Base-by-base conservation (phyloP, 148 eudicot genomes). In the Persicaria maculosa region DNA sequence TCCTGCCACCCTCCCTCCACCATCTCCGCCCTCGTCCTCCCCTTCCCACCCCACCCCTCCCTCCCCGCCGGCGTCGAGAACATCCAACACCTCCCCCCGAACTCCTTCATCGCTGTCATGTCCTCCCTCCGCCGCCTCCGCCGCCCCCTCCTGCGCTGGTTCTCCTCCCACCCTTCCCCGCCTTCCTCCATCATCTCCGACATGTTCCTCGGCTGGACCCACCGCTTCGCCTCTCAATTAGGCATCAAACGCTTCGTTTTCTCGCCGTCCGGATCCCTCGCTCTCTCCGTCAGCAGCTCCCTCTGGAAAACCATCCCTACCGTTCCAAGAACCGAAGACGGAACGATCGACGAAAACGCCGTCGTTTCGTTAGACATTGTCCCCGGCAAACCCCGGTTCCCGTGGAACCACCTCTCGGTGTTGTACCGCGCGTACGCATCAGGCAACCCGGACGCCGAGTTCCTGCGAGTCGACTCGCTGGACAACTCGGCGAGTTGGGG, bases 171-270 rank as follows among this genome's bases (percentile, higher is more conserved):
- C 40, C 77, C 76, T 20, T 53, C 45, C 9, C 93, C 93, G 7
- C 93, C 96, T 12, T 82, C 80, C 54, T 85, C 87, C 61, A 79
- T 90, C 59, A 2, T 90, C 10, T 90, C 90, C 45, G 97, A 90
- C 77, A 81, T 84, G 75, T 83, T 90, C 74, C 91, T 92, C 5
- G 95, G 96, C 6, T 90, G 79, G 82, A 90, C 91, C 44, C 80
- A 88, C 12, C 17, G 61, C 3, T 68, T 89, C 43, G 87, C 83
- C 17, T 0, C 7, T 43, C 45, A 75, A 22, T 67, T 83, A 25
- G 68, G 76, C 19, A 76, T 86, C 68, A 76, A 54, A 15, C 62
- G 87, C 17, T 22, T 76, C 61, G 81, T 74, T 6, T 86, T 84
- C 74, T 84, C 75, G 4, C 79, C 87, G 6, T 81, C 84, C 1